Evolutionary conservation across 345 rosid genomes (phyloP), one percentile per base, ranked within the genome.

Genomic region (Arabidopsis arenosa): DNA sequence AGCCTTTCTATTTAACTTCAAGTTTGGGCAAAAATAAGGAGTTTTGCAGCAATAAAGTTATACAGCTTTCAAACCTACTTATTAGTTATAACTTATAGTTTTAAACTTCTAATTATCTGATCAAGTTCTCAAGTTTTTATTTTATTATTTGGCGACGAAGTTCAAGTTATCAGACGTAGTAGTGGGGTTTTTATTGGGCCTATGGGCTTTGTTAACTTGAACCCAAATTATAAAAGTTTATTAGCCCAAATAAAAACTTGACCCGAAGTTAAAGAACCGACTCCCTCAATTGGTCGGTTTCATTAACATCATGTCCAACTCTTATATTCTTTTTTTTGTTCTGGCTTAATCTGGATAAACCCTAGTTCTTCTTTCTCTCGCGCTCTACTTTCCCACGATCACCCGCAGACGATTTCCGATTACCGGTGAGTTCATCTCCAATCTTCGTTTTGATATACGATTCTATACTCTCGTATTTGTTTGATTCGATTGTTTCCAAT

Each of bases 281-380:
- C 54, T 59, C 17, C 15, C 26, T 49, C 55, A 7, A 60, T 60
- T 36, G 35, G 55, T 40, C 63, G 55, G 74, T 67, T 67, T 53
- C 45, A 58, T 3, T 67, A 6, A 7, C 17, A 33, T 65, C 5
- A 35, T 48, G 4, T 45, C 13, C 63, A 15, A 23, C 3, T 35
- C 9, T 12, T 73, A 63, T 39, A 23, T 9, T 37, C 0, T 14
- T 14, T 2, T 35, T n/a, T 21, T 15, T 54, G 12, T 5, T 53
- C 5, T 30, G 51, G 18, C 64, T 55, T 10, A 1, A 4, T 44
- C 14, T 17, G 44, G 52, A 67, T 67, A 69, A 76, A 76, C 75
- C 80, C 80, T 76, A 69, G 39, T 36, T 76, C 26, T 30, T 17
- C 33, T 3, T 30, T 7, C 15, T 15, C 44, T 68, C 75, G 33